Base-by-base conservation (phyloP, 441 rosid species). In the Pelargonium fulgidum region DNA sequence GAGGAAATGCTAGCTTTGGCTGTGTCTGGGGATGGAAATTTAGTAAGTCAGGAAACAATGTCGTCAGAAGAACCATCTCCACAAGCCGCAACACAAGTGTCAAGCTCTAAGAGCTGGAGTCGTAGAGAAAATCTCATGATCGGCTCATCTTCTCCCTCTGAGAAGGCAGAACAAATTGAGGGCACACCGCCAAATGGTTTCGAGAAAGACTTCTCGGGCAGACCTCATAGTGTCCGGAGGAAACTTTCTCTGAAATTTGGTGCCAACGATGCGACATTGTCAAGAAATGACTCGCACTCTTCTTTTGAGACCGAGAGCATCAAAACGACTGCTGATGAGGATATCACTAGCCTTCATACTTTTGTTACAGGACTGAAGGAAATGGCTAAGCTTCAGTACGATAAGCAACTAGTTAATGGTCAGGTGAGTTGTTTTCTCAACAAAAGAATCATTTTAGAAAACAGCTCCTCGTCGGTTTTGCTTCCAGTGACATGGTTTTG, bases 261-360 rank as follows among this genome's bases (percentile, higher is more conserved):
- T 69, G 56, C 33, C 48, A 75, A 68, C 52, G 62, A 26, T 50
- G 72, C 68, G 62, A 62, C 68, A 1, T 64, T 64, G 44, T 24
- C 66, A n/a, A 64, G 66, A 64, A 64, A 64, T 33, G 42, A 29
- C n/a, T 64, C 66, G 4, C 66, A 36, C 2, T 92, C 97, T 73
- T 95, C 98, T 73, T 76, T 78, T 7, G 96, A 80, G 70, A 85
- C 93, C 79, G 78, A 70, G 74, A 80, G 90, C 65, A 56, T 86
- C 62, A 79, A 83, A 73, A 79, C 70, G 47, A 81, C 84, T 66
- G 76, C 72, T 29, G 90, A 86, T 56, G 83, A 80, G 47, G 73
- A 61, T 39, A 66, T 74, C 54, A 78, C 77, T 64, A 76, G 80
- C 85, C 13, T 78, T 48, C 56, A 66, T 10, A 13, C 56, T 72